These are phyloP conservation scores for Adansonia digitata DNA, from an alignment of 345 rosid genomes.

Conservation along the genomic window DNA sequence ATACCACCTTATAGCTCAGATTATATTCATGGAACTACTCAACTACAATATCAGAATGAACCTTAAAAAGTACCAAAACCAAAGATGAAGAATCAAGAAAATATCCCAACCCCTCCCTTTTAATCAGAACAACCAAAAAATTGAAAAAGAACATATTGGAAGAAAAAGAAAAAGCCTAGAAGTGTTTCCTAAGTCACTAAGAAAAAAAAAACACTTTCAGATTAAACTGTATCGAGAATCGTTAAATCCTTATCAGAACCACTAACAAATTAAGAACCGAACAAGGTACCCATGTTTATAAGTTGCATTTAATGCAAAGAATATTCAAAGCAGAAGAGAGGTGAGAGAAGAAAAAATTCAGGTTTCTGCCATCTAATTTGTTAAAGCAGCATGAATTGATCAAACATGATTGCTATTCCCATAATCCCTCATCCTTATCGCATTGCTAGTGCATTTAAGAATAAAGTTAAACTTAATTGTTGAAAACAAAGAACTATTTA, in stretches of 20 bases:
- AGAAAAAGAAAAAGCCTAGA: neutral
- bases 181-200: neutral
- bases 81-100: neutral
- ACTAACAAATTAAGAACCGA: constrained; percentile 16
- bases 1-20: neutral
- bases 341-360: constrained; percentile 37
- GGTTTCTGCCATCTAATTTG: constrained; percentile 95
- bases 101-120: neutral
- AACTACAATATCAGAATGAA: neutral
- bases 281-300: constrained; percentile 20
- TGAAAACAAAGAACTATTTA: constrained; percentile 46
- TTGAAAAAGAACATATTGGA: neutral
- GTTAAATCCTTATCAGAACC: neutral
- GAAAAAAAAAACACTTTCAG: neutral
- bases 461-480: constrained; percentile 88
- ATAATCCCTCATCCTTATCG: constrained; percentile 96
- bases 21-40: neutral
- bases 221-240: neutral
- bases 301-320: constrained; percentile 27
- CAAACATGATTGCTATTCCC: constrained; percentile 95
- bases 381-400: constrained; percentile 85
- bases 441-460: constrained; percentile 96
- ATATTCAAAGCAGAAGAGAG: constrained; percentile 33
- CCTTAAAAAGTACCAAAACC: neutral
- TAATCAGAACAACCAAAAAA: neutral